phyloP scores from a whole-genome alignment of 306 rosid genomes.

The Sophora flavescens region DNA sequence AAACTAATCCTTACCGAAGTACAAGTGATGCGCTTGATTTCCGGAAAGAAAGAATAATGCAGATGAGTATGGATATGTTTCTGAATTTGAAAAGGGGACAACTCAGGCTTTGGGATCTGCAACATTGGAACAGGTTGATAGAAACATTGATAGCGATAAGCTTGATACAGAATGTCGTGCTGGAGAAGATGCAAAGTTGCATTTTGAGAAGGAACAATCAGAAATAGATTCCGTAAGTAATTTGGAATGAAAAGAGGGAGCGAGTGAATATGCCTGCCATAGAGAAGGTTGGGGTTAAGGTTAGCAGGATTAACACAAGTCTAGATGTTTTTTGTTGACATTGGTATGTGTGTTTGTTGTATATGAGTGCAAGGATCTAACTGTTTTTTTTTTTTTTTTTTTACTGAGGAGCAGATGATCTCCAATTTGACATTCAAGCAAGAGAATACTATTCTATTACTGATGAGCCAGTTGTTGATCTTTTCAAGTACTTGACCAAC shows the following conservation, averaged over 20 bases:
- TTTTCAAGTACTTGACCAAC: constrained; percentile 69
- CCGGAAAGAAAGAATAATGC: constrained; percentile 84
- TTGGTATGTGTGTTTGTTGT: background rate
- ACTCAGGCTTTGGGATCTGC: constrained; percentile 94
- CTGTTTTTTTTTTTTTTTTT: constrained; percentile 37
- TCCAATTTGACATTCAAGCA: constrained; percentile 89
- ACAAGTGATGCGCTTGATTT: constrained; percentile 74
- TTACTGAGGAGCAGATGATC: constrained; percentile 65
- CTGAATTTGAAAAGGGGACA: constrained; percentile 80
- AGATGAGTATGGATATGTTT: constrained; percentile 85
- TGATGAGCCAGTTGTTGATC: constrained; percentile 86
- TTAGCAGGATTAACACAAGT: constrained; percentile 41
- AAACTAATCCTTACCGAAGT: constrained; percentile 81
- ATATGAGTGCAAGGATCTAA: constrained; percentile 34
- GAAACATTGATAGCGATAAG: constrained; percentile 53
- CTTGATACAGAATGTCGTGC: constrained; percentile 52
- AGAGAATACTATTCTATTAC: constrained; percentile 79
- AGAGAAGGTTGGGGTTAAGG: constrained; percentile 78
- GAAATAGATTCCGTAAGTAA: constrained; percentile 53
- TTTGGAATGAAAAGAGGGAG: constrained; percentile 57
- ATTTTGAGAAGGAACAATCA: constrained; percentile 59
- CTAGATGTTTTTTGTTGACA: background rate
- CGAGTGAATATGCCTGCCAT: constrained; percentile 50
- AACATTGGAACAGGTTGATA: constrained; percentile 76
- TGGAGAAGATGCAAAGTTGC: constrained; percentile 58